Evolutionary conservation across 352 stramenopile genomes (phyloP).

Genomic region (Pythium oligandrum): DNA sequence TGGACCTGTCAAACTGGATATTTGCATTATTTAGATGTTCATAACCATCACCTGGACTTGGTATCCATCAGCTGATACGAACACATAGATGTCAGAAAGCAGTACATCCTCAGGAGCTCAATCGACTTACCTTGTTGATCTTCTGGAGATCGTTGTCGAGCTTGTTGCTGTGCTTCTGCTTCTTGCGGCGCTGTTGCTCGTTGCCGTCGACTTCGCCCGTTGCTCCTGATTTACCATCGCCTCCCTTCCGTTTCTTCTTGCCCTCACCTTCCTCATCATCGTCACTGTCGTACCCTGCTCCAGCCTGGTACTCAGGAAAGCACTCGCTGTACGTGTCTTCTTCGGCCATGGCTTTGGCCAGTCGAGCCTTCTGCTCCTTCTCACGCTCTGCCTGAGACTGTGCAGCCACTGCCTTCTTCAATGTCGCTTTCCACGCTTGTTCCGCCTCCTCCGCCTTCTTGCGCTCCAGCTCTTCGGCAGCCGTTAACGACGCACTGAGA

Average conservation of each 20-base stretch:
- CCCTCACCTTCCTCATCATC: slow-evolving; percentile 48
- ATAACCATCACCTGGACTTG: no score
- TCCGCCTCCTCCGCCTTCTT: slow-evolving; percentile 41
- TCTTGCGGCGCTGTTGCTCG: slow-evolving; percentile 34
- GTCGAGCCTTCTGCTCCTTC: slow-evolving; percentile 30
- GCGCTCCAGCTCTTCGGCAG: slow-evolving; percentile 34
- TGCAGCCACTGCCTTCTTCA: slow-evolving; percentile 47
- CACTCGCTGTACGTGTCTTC: slow-evolving; percentile 60
- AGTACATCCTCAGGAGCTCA: no score
- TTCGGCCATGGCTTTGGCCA: slow-evolving; percentile 27
- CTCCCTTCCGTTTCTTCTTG: slow-evolving; percentile 28
- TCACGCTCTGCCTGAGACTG: slow-evolving; percentile 41
- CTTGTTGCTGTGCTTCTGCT: slow-evolving; percentile 66
- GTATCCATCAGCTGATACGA: no score
- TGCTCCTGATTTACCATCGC: slow-evolving; percentile 11
- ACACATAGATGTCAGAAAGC: no score
- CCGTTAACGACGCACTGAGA: slow-evolving; percentile 62
- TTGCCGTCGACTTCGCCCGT: slow-evolving; percentile 12
- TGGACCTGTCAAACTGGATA: no score
- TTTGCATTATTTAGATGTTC: no score
- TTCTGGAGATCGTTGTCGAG: slow-evolving; percentile 65
- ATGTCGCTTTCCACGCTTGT: slow-evolving; percentile 47
- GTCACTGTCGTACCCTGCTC: slow-evolving; percentile 41
- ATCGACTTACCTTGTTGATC: slow-evolving; percentile 54
- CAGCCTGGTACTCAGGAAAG: slow-evolving; percentile 24